Conservation (phyloP, 352 stramenopile genomes). For the Globisporangium paroecandrum region DNA sequence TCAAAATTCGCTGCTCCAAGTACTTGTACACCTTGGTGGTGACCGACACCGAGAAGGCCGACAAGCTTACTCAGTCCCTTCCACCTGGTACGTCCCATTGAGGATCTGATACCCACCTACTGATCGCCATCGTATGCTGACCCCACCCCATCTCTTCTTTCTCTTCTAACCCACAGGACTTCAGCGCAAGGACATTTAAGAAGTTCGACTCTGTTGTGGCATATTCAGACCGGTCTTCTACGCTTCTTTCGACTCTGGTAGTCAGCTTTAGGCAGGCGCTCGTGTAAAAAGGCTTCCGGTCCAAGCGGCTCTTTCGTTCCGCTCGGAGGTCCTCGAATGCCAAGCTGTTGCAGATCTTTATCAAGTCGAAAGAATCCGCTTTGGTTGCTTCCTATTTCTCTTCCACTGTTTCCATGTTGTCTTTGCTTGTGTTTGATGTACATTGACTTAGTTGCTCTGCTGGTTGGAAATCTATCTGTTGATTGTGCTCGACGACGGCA, state of each 20-base stretch:
- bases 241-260: slow-evolving; percentile 26
- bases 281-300: slow-evolving; percentile 2
- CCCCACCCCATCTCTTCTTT: no score
- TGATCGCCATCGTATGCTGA: not conserved
- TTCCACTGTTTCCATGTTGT: not conserved
- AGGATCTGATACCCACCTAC: not conserved
- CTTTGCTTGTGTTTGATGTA: not conserved
- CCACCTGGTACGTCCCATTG: slow-evolving; percentile 85
- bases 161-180: slow-evolving; percentile 47
- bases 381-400: slow-evolving; percentile 17
- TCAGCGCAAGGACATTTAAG: slow-evolving; percentile 91
- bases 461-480: not conserved
- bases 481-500: not conserved
- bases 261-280: slow-evolving; percentile 9
- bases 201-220: slow-evolving; percentile 40
- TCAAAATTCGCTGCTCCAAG: slow-evolving; percentile 99
- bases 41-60: slow-evolving; percentile 98
- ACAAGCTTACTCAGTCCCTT: slow-evolving; percentile 99
- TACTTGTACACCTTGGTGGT: slow-evolving; percentile 99
- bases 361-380: slow-evolving; percentile 19
- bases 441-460: not conserved
- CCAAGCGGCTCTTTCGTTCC: not conserved
- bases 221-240: slow-evolving; percentile 85
- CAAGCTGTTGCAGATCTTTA: slow-evolving; percentile 16
- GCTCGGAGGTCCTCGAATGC: slow-evolving; percentile 4